Evolutionary conservation across 192 early-diverging fungal species (phyloP).

Genomic region (Coemansia sp.): DNA sequence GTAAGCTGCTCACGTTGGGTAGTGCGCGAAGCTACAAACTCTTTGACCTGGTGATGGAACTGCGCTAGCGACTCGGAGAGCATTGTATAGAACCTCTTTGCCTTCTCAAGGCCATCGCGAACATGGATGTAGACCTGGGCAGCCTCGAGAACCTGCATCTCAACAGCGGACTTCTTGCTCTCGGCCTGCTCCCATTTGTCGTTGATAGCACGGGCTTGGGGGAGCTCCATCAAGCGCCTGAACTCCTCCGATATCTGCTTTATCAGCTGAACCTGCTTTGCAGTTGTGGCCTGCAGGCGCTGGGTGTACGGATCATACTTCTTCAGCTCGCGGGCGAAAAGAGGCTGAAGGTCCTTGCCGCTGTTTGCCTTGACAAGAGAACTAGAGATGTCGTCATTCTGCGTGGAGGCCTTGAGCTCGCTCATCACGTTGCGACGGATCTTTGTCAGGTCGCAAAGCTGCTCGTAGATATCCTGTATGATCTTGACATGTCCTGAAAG

Average conservation of each 20-base stretch:
- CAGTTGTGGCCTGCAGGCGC: conserved; percentile 69
- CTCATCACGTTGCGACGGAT: conserved; percentile 53
- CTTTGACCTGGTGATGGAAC: conserved; percentile 48
- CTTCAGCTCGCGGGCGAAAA: conserved; percentile 88
- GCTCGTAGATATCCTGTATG: conserved; percentile 43
- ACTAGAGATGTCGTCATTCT: conserved; percentile 81
- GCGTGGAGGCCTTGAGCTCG: conserved; percentile 57
- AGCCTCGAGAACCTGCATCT: conserved; percentile 65
- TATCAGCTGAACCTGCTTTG: conserved; percentile 72
- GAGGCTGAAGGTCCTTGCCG: conserved; percentile 78
- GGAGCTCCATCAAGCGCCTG: conserved; percentile 69
- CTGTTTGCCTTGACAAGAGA: conserved; percentile 53
- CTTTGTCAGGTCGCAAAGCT: conserved; percentile 41
- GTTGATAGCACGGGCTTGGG: conserved; percentile 66
- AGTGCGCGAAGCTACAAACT: conserved; percentile 58
- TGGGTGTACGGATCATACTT: conserved; percentile 84
- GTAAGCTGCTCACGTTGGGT: conserved; percentile 58
- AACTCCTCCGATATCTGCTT: conserved; percentile 75
- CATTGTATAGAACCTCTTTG: conserved; percentile 61
- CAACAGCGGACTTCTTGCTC: conserved; percentile 61
- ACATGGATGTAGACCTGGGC: conserved; percentile 65
- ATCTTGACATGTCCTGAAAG: conserved; percentile 42
- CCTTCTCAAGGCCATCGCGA: conserved; percentile 60
- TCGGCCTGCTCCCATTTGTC: conserved; percentile 69
- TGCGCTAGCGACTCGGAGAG: conserved; percentile 54